Evolutionary conservation across 176 grass and related monocot genomes (phyloP).

Genomic region (Oryza punctata): DNA sequence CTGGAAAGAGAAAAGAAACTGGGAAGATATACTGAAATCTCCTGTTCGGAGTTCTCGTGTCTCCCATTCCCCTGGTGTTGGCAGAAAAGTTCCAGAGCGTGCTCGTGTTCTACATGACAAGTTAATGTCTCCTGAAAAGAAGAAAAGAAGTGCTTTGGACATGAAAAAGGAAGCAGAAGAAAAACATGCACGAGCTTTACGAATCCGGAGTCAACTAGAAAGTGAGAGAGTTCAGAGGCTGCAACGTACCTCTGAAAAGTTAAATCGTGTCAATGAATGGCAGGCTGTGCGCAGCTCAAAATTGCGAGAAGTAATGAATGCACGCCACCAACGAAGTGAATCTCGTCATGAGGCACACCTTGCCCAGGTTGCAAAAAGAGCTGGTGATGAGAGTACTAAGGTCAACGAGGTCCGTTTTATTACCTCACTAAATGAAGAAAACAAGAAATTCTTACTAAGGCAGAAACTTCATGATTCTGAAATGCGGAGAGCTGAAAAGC

Average conservation of each 20-base stretch:
- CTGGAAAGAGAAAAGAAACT: slow-evolving; percentile 99
- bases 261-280: slow-evolving; percentile 95
- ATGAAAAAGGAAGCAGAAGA: slow-evolving; percentile 95
- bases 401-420: slow-evolving; percentile 99
- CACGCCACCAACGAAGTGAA: slow-evolving; percentile 89
- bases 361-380: slow-evolving; percentile 88
- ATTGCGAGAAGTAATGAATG: slow-evolving; percentile 94
- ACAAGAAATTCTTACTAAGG: slow-evolving; percentile 90
- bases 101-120: slow-evolving; percentile 92
- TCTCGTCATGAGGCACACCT: slow-evolving; percentile 93
- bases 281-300: slow-evolving; percentile 93
- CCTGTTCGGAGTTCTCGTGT: slow-evolving; percentile 70
- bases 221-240: slow-evolving; percentile 96
- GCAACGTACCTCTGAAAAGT: slow-evolving; percentile 94
- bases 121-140: slow-evolving; percentile 99
- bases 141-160: slow-evolving; percentile 94
- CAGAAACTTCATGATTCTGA: slow-evolving; percentile 97
- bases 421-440: slow-evolving; percentile 96
- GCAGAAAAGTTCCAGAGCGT: slow-evolving; percentile 83
- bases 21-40: slow-evolving; percentile 98
- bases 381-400: slow-evolving; percentile 97
- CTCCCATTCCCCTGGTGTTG: slow-evolving; percentile 75
- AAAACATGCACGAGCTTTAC: slow-evolving; percentile 86
- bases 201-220: slow-evolving; percentile 95
- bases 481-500: slow-evolving; percentile 96